Evolutionary conservation across 805 yeast species (phyloP).

Genomic region (Yamadazyma tumulicola): DNA sequence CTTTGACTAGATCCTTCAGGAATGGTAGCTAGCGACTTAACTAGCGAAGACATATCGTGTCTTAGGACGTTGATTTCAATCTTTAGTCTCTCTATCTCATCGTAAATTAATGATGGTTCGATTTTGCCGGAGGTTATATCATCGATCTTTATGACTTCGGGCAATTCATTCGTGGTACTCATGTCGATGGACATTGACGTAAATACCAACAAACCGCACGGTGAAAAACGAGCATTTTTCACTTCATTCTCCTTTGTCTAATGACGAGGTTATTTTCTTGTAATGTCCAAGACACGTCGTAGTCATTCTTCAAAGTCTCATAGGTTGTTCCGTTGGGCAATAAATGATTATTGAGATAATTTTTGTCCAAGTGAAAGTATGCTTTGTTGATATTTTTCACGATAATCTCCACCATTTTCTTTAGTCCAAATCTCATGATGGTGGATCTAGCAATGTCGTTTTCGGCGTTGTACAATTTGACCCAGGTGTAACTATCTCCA

Average conservation of each 20-base stretch:
- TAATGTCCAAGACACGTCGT: constrained; percentile 28
- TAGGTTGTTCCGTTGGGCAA: constrained; percentile 25
- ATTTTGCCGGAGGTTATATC: constrained; percentile 42
- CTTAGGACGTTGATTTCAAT: constrained; percentile 40
- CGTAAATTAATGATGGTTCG: constrained; percentile 40
- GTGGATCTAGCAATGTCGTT: constrained; percentile 27
- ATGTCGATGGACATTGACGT: not conserved
- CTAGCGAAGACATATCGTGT: constrained; percentile 37
- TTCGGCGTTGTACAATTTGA: constrained; percentile 28
- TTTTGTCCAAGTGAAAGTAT: constrained; percentile 34
- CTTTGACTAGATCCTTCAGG: constrained; percentile 29
- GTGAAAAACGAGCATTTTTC: not conserved
- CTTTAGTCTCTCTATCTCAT: constrained; percentile 39
- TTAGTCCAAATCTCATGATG: constrained; percentile 42
- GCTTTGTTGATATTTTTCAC: constrained; percentile 23
- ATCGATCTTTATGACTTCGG: constrained; percentile 37
- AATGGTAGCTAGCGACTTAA: constrained; percentile 35
- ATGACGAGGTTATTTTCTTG: constrained; percentile 25
- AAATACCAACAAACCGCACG: not conserved
- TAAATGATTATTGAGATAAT: constrained; percentile 16
- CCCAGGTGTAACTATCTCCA: constrained; percentile 30
- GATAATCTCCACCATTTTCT: constrained; percentile 30
- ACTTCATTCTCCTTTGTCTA: constrained; percentile 4
- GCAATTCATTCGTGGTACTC: constrained; percentile 15
- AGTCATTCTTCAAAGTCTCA: constrained; percentile 16